These are phyloP conservation scores for Pouteria campechiana DNA, from an alignment of 179 eudicot species.

Conservation along the genomic window DNA sequence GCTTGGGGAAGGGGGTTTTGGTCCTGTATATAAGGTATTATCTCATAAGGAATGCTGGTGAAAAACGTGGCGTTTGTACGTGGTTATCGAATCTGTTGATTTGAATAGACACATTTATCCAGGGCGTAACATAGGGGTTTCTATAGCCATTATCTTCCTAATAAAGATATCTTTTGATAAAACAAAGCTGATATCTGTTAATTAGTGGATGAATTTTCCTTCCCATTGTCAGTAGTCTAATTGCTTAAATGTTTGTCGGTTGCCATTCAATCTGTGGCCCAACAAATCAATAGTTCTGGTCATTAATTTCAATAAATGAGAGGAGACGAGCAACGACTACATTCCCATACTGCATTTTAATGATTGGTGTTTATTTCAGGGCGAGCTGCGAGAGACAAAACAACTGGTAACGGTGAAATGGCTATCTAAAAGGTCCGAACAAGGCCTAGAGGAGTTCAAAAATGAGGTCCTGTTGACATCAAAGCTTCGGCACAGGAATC, in stretches of 20 bases:
- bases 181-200: too few species aligned
- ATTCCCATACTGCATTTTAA: neutral
- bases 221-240: too few species aligned
- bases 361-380: too few species aligned
- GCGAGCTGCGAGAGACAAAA: slow-evolving; percentile 21
- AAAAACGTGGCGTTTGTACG: neutral
- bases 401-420: slow-evolving; percentile 42
- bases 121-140: too few species aligned
- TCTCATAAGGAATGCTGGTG: neutral
- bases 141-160: too few species aligned
- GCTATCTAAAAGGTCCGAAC: slow-evolving; percentile 39
- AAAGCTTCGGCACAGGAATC: slow-evolving; percentile 49
- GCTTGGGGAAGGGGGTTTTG: slow-evolving; percentile 21
- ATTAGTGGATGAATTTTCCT: too few species aligned
- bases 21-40: slow-evolving; percentile 23
- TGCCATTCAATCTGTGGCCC: too few species aligned
- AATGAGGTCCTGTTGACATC: slow-evolving; percentile 38
- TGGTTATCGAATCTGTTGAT: neutral
- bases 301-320: neutral
- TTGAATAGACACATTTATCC: too few species aligned
- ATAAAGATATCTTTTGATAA: too few species aligned
- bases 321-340: neutral
- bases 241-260: too few species aligned
- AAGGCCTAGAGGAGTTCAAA: slow-evolving; percentile 43
- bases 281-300: too few species aligned